Evolutionary conservation across 805 yeast genomes (phyloP).

Genomic region (Wickerhamiella alocasiicola): DNA sequence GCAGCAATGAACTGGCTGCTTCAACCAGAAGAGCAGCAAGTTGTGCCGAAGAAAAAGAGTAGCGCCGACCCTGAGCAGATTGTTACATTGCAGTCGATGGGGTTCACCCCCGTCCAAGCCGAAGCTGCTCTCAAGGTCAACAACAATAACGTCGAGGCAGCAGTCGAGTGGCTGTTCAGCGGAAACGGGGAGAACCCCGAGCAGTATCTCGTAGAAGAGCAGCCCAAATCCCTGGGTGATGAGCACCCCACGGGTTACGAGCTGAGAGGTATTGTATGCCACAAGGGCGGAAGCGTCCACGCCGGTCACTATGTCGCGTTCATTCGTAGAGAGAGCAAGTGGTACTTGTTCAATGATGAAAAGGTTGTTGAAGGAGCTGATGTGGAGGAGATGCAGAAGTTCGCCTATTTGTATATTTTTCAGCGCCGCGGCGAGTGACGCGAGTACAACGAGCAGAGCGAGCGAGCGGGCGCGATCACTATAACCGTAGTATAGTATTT

Average conservation of each 20-base stretch:
- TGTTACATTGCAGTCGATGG: conserved; percentile 54
- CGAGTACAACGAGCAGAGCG: no score
- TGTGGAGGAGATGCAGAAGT: conserved; percentile 34
- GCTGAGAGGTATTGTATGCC: conserved; percentile 63
- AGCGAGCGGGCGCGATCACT: no score
- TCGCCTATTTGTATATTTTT: conserved; percentile 38
- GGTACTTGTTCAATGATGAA: conserved; percentile 84
- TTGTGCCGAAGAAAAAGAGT: no score
- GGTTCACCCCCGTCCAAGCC: conserved; percentile 55
- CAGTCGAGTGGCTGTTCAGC: conserved; percentile 84
- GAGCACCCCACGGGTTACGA: conserved; percentile 32
- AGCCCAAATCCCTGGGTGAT: conserved; percentile 5
- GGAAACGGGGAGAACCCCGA: conserved; percentile 65
- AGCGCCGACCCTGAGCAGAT: conserved; percentile 25
- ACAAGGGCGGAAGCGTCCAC: conserved; percentile 79
- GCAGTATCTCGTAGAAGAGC: conserved; percentile 43
- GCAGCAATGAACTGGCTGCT: conserved; percentile 84
- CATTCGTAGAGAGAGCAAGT: conserved; percentile 38
- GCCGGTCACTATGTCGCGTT: conserved; percentile 89
- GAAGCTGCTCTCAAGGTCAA: conserved; percentile 55
- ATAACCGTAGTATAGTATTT: no score
- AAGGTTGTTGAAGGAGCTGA: conserved; percentile 51
- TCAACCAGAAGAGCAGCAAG: conserved; percentile 11
- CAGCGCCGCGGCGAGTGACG: no score
- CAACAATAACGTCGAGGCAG: conserved; percentile 50